Conservation (phyloP, 1,139 yeast species). For the Hansenula lynferdii region DNA sequence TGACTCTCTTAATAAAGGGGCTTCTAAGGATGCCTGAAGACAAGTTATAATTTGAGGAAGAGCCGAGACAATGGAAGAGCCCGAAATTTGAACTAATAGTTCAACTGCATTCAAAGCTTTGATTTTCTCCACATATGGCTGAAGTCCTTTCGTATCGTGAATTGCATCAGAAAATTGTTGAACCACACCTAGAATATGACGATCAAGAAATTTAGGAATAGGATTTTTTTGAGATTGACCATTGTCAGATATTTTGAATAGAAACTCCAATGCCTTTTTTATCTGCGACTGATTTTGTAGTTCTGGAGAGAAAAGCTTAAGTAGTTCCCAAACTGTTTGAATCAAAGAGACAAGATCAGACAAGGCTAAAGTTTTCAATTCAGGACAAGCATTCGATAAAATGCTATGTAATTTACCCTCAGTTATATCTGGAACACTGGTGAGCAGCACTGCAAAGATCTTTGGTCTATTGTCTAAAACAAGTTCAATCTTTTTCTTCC, state of each 20-base stretch:
- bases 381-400: slow-evolving; percentile 49
- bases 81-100: slow-evolving; percentile 58
- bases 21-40: slow-evolving; percentile 74
- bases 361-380: slow-evolving; percentile 31
- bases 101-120: slow-evolving; percentile 72
- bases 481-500: slow-evolving; percentile 10
- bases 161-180: slow-evolving; percentile 77
- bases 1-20: slow-evolving; percentile 51
- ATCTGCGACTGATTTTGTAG: slow-evolving; percentile 23
- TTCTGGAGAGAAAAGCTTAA: slow-evolving; percentile 21
- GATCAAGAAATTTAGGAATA: slow-evolving; percentile 36
- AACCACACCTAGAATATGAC: slow-evolving; percentile 70
- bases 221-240: slow-evolving; percentile 17
- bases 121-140: slow-evolving; percentile 68
- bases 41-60: slow-evolving; percentile 88
- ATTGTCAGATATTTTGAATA: slow-evolving; percentile 19
- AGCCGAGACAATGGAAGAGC: slow-evolving; percentile 63
- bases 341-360: slow-evolving; percentile 33
- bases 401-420: slow-evolving; percentile 49
- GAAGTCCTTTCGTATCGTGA: slow-evolving; percentile 65
- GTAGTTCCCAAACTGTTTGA: slow-evolving; percentile 24
- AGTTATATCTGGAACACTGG: slow-evolving; percentile 32
- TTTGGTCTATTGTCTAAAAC: slow-evolving; percentile 30
- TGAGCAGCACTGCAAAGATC: slow-evolving; percentile 42
- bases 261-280: slow-evolving; percentile 23